These are phyloP conservation scores for Colletotrichum caudatum DNA, from an alignment of 2,329 filamentous ascomycete species.

Conservation along the genomic window DNA sequence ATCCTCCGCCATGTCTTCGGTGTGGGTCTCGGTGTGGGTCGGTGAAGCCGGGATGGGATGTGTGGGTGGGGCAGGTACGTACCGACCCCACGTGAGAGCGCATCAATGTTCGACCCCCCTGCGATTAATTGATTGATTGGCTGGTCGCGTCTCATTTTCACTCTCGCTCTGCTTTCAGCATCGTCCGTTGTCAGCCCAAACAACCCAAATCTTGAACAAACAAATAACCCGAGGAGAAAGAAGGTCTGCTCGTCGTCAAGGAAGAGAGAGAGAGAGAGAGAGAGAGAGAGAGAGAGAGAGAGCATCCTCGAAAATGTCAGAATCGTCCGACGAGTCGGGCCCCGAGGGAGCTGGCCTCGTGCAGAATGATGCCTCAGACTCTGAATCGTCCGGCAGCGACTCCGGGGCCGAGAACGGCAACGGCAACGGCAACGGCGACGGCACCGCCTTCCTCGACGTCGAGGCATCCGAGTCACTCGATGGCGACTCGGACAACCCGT, in stretches of 20 bases:
- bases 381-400: slow-evolving; percentile 15
- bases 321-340: slow-evolving; percentile 34
- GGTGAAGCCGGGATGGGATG: not conserved
- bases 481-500: slow-evolving; percentile 49
- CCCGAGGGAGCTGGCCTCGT: slow-evolving; percentile 31
- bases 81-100: slow-evolving; percentile 20
- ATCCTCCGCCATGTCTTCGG: not conserved
- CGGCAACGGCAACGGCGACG: slow-evolving; percentile 10
- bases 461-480: slow-evolving; percentile 35
- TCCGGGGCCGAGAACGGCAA: slow-evolving; percentile 19
- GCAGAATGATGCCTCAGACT: slow-evolving; percentile 36
- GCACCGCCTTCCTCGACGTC: slow-evolving; percentile 32
- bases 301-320: slow-evolving; percentile 10
- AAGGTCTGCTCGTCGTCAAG: not conserved
- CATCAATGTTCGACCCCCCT: slow-evolving; percentile 12
- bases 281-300: too few relatives aligned
- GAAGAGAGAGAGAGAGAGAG: too few relatives aligned
- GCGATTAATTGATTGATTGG: slow-evolving; percentile 13
- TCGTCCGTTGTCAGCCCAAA: not conserved
- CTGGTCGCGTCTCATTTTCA: slow-evolving; percentile 13
- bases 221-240: not conserved
- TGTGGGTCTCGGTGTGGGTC: slow-evolving; percentile 6
- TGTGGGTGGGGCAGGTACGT: not conserved
- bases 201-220: not conserved
- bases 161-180: not conserved